A percentile compares a stretch with the other conserved stretches of the same genome.
phyloP scores from a whole-genome alignment of 2,329 filamentous ascomycete species.

The Colletotrichum ledebouriae region DNA sequence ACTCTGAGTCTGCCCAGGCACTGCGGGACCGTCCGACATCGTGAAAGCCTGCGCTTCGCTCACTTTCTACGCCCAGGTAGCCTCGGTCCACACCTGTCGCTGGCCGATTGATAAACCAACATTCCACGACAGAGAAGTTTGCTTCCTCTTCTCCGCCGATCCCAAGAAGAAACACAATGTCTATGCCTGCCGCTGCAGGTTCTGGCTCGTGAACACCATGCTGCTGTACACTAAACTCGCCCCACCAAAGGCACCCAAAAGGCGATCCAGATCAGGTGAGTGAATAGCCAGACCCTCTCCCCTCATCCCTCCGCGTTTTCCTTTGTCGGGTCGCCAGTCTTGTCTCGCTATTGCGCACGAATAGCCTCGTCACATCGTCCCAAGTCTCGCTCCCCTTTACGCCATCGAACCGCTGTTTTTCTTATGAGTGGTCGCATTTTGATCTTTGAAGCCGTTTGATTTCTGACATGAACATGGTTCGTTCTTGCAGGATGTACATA shows the following conservation, averaged over 20 bases:
- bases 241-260: slow-evolving; percentile 70
- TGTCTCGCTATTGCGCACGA: slow-evolving; percentile 33
- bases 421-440: slow-evolving; percentile 14
- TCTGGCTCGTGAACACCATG: slow-evolving; percentile 55
- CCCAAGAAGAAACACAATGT: slow-evolving; percentile 31
- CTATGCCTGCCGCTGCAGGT: slow-evolving; percentile 36
- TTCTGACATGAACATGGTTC: slow-evolving; percentile 46
- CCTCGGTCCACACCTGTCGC: slow-evolving; percentile 39
- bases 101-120: slow-evolving; percentile 18
- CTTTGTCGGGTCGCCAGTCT: background rate
- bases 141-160: slow-evolving; percentile 9
- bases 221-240: slow-evolving; percentile 71
- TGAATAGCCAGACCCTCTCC: slow-evolving; percentile 42
- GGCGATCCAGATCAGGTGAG: slow-evolving; percentile 71
- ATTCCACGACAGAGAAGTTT: slow-evolving; percentile 31
- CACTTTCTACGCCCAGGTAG: slow-evolving; percentile 35
- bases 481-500: slow-evolving; percentile 61
- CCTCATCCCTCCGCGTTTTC: slow-evolving; percentile 14
- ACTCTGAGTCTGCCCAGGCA: slow-evolving; percentile 6
- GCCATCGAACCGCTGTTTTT: slow-evolving; percentile 9
- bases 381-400: slow-evolving; percentile 16
- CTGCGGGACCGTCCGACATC: slow-evolving; percentile 37
- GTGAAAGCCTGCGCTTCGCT: slow-evolving; percentile 38
- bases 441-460: slow-evolving; percentile 20
- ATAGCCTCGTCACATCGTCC: slow-evolving; percentile 27